Conservation (phyloP, 1,139 yeast genomes). For the Geotrichum siamense region DNA sequence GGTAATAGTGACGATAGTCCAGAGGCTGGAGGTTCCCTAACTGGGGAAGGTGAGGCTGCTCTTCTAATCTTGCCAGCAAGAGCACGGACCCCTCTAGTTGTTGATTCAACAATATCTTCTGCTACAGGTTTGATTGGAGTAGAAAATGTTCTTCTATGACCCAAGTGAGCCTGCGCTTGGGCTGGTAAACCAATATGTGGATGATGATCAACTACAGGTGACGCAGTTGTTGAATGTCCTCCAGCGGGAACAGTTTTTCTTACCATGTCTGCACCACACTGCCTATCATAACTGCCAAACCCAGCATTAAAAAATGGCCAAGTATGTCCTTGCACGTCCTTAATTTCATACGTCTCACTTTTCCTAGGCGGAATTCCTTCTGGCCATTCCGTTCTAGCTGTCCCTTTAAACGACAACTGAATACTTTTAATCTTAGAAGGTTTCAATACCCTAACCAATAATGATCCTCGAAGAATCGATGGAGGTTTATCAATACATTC, state of each 20-base stretch:
- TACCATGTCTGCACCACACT: conserved; percentile 52
- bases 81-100: conserved; percentile 14
- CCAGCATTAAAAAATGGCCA: conserved; percentile 79
- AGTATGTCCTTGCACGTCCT: conserved; percentile 65
- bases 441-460: conserved; percentile 62
- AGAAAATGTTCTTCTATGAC: conserved; percentile 9
- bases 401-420: conserved; percentile 57
- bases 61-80: conserved; percentile 15
- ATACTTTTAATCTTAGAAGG: conserved; percentile 44
- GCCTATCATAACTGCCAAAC: conserved; percentile 33
- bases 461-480: conserved; percentile 73
- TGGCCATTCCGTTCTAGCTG: conserved; percentile 90
- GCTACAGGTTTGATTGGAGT: conserved; percentile 8
- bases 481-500: conserved; percentile 72
- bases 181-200: neutral
- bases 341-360: conserved; percentile 54
- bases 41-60: conserved; percentile 20
- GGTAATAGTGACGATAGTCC: neutral
- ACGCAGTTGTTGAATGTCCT: neutral
- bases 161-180: neutral
- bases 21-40: neutral
- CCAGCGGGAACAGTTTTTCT: conserved; percentile 28
- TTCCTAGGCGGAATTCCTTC: conserved; percentile 95
- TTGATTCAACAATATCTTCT: conserved; percentile 11
- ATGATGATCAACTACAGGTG: neutral